phyloP scores from a whole-genome alignment of 805 yeast species.

The Zygoascus flipseniorum region DNA sequence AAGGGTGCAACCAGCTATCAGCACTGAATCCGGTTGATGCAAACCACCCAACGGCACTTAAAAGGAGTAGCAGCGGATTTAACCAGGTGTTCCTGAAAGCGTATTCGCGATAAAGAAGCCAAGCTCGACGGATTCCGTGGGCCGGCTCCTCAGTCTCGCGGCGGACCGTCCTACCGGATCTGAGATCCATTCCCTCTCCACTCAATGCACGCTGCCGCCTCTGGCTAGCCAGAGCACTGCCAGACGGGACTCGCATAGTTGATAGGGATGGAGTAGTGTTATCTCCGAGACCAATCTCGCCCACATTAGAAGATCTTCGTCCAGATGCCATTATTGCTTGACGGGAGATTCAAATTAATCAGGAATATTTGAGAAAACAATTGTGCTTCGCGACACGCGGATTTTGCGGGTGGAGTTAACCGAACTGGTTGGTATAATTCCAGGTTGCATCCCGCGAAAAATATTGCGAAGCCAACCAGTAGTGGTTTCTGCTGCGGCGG shows the following conservation, averaged over 20 bases:
- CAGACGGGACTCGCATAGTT: slow-evolving; percentile 48
- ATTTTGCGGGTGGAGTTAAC: too few relatives aligned
- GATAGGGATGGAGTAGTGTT: slow-evolving; percentile 56
- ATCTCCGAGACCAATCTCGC: slow-evolving; percentile 69
- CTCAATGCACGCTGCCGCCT: slow-evolving; percentile 29
- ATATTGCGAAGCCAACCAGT: not conserved
- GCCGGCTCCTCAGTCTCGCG: slow-evolving; percentile 19
- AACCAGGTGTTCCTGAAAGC: slow-evolving; percentile 60
- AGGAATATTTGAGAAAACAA: too few relatives aligned
- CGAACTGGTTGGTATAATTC: too few relatives aligned
- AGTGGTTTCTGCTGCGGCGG: not conserved
- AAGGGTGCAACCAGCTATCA: slow-evolving; percentile 53
- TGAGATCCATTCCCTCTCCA: slow-evolving; percentile 28
- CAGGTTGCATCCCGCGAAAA: not conserved
- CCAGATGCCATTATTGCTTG: slow-evolving; percentile 3
- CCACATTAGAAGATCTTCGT: slow-evolving; percentile 61
- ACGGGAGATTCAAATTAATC: too few relatives aligned
- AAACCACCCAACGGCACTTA: slow-evolving; percentile 29
- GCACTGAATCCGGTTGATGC: slow-evolving; percentile 49
- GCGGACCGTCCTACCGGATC: slow-evolving; percentile 30
- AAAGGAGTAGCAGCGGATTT: slow-evolving; percentile 45
- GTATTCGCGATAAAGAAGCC: slow-evolving; percentile 52
- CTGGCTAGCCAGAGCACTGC: slow-evolving; percentile 33
- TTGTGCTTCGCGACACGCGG: too few relatives aligned
- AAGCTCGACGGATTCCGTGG: slow-evolving; percentile 30